Percentiles rank a stretch among this genome's conserved stretches.
Conservation (phyloP, 495 filamentous ascomycete species). For the Annulohypoxylon bovei region DNA sequence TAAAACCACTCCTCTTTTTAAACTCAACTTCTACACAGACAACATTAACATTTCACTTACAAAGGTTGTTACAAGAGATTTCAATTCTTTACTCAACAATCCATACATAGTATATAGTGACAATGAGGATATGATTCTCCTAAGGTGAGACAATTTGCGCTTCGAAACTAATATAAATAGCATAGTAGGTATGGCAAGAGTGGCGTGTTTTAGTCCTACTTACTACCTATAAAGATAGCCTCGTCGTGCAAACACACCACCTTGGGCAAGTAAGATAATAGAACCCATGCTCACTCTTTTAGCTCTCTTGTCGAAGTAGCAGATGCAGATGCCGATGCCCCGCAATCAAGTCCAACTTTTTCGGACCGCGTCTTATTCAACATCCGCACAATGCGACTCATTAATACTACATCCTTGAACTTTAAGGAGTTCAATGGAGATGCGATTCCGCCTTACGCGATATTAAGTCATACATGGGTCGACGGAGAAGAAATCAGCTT, state of each 20-base stretch:
- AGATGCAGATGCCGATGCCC: not conserved
- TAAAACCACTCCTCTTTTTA: too few relatives aligned
- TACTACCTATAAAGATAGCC: not conserved
- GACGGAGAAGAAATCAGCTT: conserved; percentile 49
- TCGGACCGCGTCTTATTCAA: not conserved
- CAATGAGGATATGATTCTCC: too few relatives aligned
- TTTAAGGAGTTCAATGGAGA: conserved; percentile 35
- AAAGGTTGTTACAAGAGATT: too few relatives aligned
- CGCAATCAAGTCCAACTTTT: not conserved
- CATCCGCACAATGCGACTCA: conserved; percentile 39
- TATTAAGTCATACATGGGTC: conserved; percentile 54
- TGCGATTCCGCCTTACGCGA: conserved; percentile 46
- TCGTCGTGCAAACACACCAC: not conserved
- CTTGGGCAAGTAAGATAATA: conserved; percentile 2
- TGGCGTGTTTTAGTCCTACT: not conserved
- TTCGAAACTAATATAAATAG: too few relatives aligned
- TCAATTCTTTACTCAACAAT: too few relatives aligned
- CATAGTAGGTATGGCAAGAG: too few relatives aligned
- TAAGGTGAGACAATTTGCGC: too few relatives aligned
- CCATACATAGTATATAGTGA: too few relatives aligned
- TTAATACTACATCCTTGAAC: conserved; percentile 35
- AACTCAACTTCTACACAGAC: too few relatives aligned
- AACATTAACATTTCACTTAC: too few relatives aligned
- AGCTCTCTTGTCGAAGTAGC: not conserved
- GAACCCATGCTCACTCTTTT: not conserved